Base-by-base conservation (phyloP, 768 basidiomycete species). In the Leccinum pellstonianum region DNA sequence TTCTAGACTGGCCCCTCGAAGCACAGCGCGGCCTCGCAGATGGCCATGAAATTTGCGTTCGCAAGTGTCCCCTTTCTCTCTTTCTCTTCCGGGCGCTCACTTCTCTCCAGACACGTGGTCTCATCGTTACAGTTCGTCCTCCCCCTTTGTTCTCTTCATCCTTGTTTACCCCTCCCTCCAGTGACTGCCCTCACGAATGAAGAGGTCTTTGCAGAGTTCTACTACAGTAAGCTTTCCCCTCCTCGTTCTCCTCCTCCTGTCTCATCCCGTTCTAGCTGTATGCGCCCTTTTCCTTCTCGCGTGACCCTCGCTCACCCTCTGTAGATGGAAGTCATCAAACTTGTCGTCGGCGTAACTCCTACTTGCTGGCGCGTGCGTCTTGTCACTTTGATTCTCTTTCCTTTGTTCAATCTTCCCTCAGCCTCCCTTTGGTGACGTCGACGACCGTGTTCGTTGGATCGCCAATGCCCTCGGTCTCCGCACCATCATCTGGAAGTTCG, bases 121-220 rank as follows among this genome's bases (percentile, higher is more conserved):
- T 11, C 71, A 73, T 62, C 76, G 73, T 15, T 81, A 83, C 53
- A 86, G 83, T 84, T 62, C 57, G 81, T 67, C 0, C 7, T 52
- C 10, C 5, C 21, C 1, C 46, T 8, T 12, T 21, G 0, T 1
- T 17, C 5, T 1, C 53, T 0, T 25, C 6, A 11, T 11, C 1
- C n/a, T 21, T 38, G 17, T 52, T 62, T 25, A 57, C 38, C 33
- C 51, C 31, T 29, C 14, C 11, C 5, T 53, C 2, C 57, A 85
- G 84, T 81, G 83, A 87, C 87, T 0, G 67, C 83, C 2, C 76
- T 87, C 46, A 72, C 79, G 9, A 91, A 85, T 67, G 76, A 83
- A 63, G 75, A 87, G 61, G 87, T 84, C 4, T 90, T 91, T 58
- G 90, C 90, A 4, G 90, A 93, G 71, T 77, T 93, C 17, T 91